phyloP scores from a whole-genome alignment of 768 basidiomycete species.

The Psilocybe cubensis region DNA sequence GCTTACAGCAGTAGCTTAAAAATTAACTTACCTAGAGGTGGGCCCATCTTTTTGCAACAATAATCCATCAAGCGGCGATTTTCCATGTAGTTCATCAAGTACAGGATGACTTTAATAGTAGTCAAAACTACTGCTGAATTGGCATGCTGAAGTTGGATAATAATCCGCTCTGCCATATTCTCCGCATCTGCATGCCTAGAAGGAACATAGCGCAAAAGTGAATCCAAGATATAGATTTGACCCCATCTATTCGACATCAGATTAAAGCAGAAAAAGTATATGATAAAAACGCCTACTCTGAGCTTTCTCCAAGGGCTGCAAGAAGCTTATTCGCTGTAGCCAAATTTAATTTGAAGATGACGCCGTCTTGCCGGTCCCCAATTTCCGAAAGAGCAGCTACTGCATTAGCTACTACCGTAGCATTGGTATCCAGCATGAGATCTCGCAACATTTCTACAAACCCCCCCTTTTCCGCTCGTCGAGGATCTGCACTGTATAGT shows the following conservation, averaged over 20 bases:
- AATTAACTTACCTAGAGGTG: slow-evolving; percentile 75
- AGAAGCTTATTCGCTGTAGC: slow-evolving; percentile 89
- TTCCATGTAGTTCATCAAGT: slow-evolving; percentile 99
- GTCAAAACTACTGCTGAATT: slow-evolving; percentile 99
- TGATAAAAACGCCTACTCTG: slow-evolving; percentile 73
- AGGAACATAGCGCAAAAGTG: slow-evolving; percentile 92
- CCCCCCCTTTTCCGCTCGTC: slow-evolving; percentile 84
- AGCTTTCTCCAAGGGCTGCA: slow-evolving; percentile 91
- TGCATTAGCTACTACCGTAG: slow-evolving; percentile 96
- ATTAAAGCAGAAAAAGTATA: not conserved
- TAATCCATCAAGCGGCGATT: slow-evolving; percentile 83
- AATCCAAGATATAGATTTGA: slow-evolving; percentile 97
- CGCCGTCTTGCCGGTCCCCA: slow-evolving; percentile 92
- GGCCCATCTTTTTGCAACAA: slow-evolving; percentile 97
- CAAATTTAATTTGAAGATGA: slow-evolving; percentile 88
- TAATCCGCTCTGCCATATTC: slow-evolving; percentile 92
- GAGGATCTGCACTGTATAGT: slow-evolving; percentile 86
- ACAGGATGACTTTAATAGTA: slow-evolving; percentile 94
- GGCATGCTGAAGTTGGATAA: slow-evolving; percentile 94
- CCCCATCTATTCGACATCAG: slow-evolving; percentile 76
- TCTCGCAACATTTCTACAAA: slow-evolving; percentile 93
- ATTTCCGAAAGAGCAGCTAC: slow-evolving; percentile 98
- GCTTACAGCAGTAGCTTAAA: slow-evolving; percentile 5
- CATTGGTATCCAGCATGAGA: slow-evolving; percentile 90
- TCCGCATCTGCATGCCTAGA: slow-evolving; percentile 88